These are phyloP conservation scores for Teunomyces funiuensis DNA, from an alignment of 805 yeast genomes.

Conservation along the genomic window DNA sequence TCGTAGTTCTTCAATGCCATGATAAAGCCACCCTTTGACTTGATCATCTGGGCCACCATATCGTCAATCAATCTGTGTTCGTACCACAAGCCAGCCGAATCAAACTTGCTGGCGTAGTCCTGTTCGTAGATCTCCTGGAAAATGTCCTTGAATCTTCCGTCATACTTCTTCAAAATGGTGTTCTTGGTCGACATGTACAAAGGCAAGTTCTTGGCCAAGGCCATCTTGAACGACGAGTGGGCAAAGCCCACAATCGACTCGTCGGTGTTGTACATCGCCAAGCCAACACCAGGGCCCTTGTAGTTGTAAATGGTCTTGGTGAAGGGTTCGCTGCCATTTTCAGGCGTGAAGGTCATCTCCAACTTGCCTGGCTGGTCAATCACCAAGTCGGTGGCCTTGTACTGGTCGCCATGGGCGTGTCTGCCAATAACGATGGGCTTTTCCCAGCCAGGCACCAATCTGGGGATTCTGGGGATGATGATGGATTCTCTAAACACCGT, in stretches of 20 bases:
- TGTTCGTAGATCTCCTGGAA: slow-evolving; percentile 77
- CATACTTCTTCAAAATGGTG: slow-evolving; percentile 90
- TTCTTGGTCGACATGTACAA: slow-evolving; percentile 89
- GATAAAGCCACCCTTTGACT: slow-evolving; percentile 91
- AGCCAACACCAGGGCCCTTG: slow-evolving; percentile 74
- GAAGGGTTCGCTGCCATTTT: slow-evolving; percentile 54
- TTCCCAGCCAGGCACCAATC: slow-evolving; percentile 90
- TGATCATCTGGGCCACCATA: slow-evolving; percentile 98
- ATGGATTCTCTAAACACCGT: slow-evolving; percentile 97
- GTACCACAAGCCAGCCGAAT: slow-evolving; percentile 83
- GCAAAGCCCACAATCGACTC: slow-evolving; percentile 90
- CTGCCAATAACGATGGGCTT: slow-evolving; percentile 95
- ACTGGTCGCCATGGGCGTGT: slow-evolving; percentile 97
- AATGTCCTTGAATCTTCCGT: slow-evolving; percentile 93
- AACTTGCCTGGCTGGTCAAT: slow-evolving; percentile 79
- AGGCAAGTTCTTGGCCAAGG: slow-evolving; percentile 73
- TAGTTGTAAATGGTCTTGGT: slow-evolving; percentile 66
- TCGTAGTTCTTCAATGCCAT: slow-evolving; percentile 97
- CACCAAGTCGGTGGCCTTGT: slow-evolving; percentile 85
- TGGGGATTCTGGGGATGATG: slow-evolving; percentile 83
- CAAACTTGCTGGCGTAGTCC: slow-evolving; percentile 70
- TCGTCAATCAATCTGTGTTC: slow-evolving; percentile 97
- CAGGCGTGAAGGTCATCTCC: slow-evolving; percentile 73
- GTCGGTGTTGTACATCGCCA: slow-evolving; percentile 95
- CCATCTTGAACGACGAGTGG: slow-evolving; percentile 86